Evolutionary conservation across 345 rosid species (phyloP).

Genomic region (Cochlearia excelsa): DNA sequence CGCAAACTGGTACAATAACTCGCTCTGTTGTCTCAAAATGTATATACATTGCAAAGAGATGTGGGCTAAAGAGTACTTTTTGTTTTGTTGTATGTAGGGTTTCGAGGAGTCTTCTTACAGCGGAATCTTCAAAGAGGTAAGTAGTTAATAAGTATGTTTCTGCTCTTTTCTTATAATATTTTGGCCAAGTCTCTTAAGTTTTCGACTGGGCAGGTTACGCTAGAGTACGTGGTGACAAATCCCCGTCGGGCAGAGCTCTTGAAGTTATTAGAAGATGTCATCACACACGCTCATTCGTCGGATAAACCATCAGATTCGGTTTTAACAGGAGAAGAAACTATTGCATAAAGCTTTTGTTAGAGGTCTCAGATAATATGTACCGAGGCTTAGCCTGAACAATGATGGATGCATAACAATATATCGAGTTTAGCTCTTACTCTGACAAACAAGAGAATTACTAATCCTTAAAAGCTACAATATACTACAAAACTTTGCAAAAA

Average conservation of each 20-base stretch:
- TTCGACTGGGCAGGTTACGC: conserved; percentile 51
- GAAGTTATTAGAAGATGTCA: conserved; percentile 37
- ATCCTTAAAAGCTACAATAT: no score
- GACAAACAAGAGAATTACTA: no score
- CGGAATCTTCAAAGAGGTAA: conserved; percentile 78
- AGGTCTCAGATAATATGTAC: background rate
- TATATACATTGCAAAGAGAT: background rate
- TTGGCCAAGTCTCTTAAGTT: conserved; percentile 2
- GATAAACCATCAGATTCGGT: conserved; percentile 8
- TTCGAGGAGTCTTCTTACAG: conserved; percentile 64
- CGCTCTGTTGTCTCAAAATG: background rate
- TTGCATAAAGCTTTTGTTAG: conserved; percentile 20
- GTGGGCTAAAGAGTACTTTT: background rate
- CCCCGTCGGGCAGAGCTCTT: conserved; percentile 51
- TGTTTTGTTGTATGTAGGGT: conserved; percentile 45
- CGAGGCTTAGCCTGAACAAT: background rate
- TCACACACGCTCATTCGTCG: conserved; percentile 32
- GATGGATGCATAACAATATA: no score
- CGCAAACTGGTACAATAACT: conserved; percentile 54
- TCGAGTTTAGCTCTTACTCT: no score
- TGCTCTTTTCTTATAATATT: conserved; percentile 1
- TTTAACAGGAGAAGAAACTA: background rate
- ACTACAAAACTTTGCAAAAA: no score
- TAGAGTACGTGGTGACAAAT: conserved; percentile 52
- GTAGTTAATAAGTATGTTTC: conserved; percentile 17